phyloP scores from a whole-genome alignment of 2,329 filamentous ascomycete species.

The Botrytis medusae region DNA sequence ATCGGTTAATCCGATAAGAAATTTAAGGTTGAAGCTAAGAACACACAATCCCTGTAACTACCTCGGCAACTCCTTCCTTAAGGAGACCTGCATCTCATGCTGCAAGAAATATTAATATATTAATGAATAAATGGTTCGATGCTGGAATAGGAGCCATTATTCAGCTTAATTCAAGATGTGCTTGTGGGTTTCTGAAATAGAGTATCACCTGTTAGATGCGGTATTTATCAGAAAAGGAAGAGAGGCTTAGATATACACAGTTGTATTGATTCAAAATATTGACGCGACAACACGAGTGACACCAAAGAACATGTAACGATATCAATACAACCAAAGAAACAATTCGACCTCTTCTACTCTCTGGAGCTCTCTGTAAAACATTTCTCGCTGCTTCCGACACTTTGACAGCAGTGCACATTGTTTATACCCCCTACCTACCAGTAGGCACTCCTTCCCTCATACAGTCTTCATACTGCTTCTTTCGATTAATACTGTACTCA shows the following conservation, averaged over 20 bases:
- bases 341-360: neutral
- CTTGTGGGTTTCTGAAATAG: neutral
- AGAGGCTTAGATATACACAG: neutral
- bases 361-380: neutral
- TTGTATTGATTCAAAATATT: neutral
- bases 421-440: neutral
- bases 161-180: neutral
- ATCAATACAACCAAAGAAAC: neutral
- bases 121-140: neutral
- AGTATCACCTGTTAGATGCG: neutral
- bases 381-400: neutral
- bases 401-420: neutral
- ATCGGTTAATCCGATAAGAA: slow-evolving; percentile 17
- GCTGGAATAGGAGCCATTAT: neutral
- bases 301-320: neutral
- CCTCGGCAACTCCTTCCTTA: slow-evolving; percentile 6
- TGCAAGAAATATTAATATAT: neutral
- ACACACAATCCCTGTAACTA: neutral
- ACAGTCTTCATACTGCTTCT: neutral
- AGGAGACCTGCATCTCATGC: neutral
- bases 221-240: neutral
- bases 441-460: neutral
- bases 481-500: neutral
- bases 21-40: slow-evolving; percentile 18
- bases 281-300: neutral